Evolutionary conservation across 1,284 basidiomycete genomes (phyloP).

Genomic region (Omphalotus olearius): DNA sequence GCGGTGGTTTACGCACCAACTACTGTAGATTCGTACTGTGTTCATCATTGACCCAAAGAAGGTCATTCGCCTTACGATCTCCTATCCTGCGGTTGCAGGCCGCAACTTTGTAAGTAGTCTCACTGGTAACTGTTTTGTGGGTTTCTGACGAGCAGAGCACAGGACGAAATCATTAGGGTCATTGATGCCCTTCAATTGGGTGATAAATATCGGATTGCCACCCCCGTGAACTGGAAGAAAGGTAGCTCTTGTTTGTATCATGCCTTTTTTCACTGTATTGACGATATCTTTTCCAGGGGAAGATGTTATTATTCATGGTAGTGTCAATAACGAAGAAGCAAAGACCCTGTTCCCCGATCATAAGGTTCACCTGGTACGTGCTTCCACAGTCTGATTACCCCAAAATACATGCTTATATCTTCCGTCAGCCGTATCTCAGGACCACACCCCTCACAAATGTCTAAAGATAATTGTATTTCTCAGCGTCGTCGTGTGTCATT

Average conservation of each 20-base stretch:
- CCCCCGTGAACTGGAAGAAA: conserved; percentile 92
- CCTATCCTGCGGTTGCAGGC: conserved; percentile 88
- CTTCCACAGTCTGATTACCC: conserved; percentile 24
- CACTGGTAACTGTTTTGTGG: neutral
- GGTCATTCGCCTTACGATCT: conserved; percentile 83
- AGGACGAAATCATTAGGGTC: conserved; percentile 25
- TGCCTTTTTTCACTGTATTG: conserved; percentile 84
- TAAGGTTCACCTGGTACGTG: conserved; percentile 29
- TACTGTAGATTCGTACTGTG: conserved; percentile 81
- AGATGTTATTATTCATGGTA: conserved; percentile 94
- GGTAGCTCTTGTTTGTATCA: conserved; percentile 46
- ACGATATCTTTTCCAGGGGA: conserved; percentile 80
- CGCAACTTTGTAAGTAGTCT: conserved; percentile 53
- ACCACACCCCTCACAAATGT: conserved; percentile 52
- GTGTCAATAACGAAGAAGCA: conserved; percentile 84
- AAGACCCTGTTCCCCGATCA: conserved; percentile 81
- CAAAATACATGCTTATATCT: neutral
- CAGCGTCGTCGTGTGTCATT: too few relatives aligned
- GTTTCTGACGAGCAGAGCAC: conserved; percentile 7
- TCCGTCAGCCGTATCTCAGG: conserved; percentile 65
- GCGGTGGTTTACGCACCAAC: too few relatives aligned
- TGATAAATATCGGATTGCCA: conserved; percentile 83
- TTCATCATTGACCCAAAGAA: conserved; percentile 94
- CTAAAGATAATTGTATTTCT: too few relatives aligned
- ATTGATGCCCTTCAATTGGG: conserved; percentile 80